Evolutionary conservation across 2,329 filamentous ascomycete species (phyloP).

Genomic region (Bipolaris gigantea): DNA sequence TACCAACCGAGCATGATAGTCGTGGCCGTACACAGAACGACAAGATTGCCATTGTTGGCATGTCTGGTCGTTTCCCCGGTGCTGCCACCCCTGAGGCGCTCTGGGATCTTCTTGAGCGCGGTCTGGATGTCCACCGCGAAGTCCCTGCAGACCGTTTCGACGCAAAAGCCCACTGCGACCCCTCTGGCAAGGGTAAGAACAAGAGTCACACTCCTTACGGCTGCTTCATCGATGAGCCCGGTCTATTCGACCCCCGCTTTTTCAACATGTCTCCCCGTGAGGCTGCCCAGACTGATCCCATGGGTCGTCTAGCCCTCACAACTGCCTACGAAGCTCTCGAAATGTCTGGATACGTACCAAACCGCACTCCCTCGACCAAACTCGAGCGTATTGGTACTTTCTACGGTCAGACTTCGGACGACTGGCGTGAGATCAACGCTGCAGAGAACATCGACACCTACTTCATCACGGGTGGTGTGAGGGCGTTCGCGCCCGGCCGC

Average conservation of each 20-base stretch:
- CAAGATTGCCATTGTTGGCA: slow-evolving; percentile 84
- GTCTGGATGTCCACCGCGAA: slow-evolving; percentile 71
- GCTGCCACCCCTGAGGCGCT: slow-evolving; percentile 71
- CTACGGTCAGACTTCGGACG: slow-evolving; percentile 74
- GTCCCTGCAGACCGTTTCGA: slow-evolving; percentile 74
- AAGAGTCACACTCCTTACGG: slow-evolving; percentile 76
- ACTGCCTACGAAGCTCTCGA: slow-evolving; percentile 82
- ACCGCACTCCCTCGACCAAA: slow-evolving; percentile 69
- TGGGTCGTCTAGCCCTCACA: slow-evolving; percentile 74
- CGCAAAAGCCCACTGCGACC: slow-evolving; percentile 69
- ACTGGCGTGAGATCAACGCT: slow-evolving; percentile 76
- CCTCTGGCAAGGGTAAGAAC: slow-evolving; percentile 72
- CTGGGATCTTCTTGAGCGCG: slow-evolving; percentile 74
- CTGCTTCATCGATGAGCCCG: slow-evolving; percentile 75
- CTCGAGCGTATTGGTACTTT: slow-evolving; percentile 69
- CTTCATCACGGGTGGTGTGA: slow-evolving; percentile 66
- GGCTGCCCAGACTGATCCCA: slow-evolving; percentile 78
- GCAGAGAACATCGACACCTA: slow-evolving; percentile 71
- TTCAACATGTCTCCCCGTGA: slow-evolving; percentile 87
- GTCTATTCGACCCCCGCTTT: slow-evolving; percentile 78
- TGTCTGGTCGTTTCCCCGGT: slow-evolving; percentile 76
- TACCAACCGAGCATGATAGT: slow-evolving; percentile 28
- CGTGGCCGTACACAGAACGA: slow-evolving; percentile 57
- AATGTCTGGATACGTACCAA: slow-evolving; percentile 75
- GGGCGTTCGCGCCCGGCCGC: slow-evolving; percentile 64